Evolutionary conservation across 2,329 filamentous ascomycete species (phyloP).

Genomic region (Penicillium glabrum): DNA sequence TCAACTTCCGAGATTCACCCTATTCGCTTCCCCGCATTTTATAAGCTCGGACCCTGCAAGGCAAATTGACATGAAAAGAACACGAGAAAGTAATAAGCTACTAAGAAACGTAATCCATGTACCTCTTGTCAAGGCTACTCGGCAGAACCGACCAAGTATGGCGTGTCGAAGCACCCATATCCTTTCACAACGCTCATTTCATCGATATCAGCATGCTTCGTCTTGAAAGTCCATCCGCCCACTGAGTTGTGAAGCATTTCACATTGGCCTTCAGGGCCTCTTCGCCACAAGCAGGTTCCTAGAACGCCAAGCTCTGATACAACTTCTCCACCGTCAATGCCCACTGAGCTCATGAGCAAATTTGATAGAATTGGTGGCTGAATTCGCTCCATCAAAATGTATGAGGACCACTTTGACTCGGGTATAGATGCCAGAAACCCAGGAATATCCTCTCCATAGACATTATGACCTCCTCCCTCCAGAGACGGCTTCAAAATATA

Average conservation of each 20-base stretch:
- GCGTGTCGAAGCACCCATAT: constrained; percentile 49
- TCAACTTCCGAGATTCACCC: neutral
- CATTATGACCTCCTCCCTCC: constrained; percentile 47
- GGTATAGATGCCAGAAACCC: constrained; percentile 29
- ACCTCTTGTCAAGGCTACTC: neutral
- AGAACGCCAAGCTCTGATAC: constrained; percentile 48
- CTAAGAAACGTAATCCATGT: neutral
- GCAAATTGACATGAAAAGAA: neutral
- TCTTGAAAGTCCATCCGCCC: constrained; percentile 48
- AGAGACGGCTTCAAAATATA: constrained; percentile 47
- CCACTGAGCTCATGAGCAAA: constrained; percentile 33
- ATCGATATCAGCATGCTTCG: constrained; percentile 40
- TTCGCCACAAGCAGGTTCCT: constrained; percentile 42
- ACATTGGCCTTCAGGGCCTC: constrained; percentile 2
- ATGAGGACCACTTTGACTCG: constrained; percentile 31
- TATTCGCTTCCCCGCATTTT: neutral
- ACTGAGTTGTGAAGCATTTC: constrained; percentile 36
- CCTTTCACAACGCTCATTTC: constrained; percentile 52
- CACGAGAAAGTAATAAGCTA: neutral
- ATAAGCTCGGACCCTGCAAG: neutral
- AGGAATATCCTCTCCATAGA: constrained; percentile 41
- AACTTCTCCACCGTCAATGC: constrained; percentile 36
- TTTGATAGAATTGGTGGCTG: constrained; percentile 31
- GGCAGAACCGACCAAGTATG: constrained; percentile 24
- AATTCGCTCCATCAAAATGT: constrained; percentile 45